These are phyloP conservation scores for Globisporangium nunn DNA, from an alignment of 352 stramenopile genomes.

Conservation along the genomic window DNA sequence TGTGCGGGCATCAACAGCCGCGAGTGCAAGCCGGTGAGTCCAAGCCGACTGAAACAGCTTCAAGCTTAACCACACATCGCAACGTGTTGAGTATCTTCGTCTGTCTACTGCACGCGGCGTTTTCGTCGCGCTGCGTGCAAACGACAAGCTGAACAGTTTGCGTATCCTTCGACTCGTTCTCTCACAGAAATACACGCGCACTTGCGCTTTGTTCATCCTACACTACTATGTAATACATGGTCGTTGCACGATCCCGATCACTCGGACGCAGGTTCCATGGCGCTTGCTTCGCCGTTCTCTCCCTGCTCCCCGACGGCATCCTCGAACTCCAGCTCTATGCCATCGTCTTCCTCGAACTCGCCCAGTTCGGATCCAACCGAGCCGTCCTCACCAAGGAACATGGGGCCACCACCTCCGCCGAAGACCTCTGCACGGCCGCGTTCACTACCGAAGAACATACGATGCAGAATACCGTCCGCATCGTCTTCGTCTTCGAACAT, in stretches of 20 bases:
- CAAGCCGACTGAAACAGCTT: not conserved
- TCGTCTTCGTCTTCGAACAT: not conserved
- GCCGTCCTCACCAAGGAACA: not conserved
- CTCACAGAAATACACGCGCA: not conserved
- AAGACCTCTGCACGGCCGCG: not conserved
- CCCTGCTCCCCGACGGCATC: not conserved
- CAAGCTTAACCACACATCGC: not conserved
- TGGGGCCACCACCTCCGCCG: not conserved
- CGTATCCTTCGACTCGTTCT: not conserved
- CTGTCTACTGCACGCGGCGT: not conserved
- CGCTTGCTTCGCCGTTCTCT: not conserved
- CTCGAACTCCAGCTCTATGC: constrained; percentile 1
- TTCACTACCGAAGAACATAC: constrained; percentile 1
- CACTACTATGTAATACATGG: not conserved
- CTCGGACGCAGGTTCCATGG: not conserved
- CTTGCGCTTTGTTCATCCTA: not conserved
- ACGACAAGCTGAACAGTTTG: not conserved
- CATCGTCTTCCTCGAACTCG: constrained; percentile 12
- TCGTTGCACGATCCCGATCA: not conserved
- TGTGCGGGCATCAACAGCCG: not conserved
- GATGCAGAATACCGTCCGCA: constrained; percentile 2
- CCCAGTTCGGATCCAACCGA: constrained; percentile 4
- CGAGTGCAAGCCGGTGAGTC: not conserved
- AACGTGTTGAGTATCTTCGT: not conserved
- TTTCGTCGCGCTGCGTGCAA: too few species aligned